These are phyloP conservation scores for Noccaea caerulescens DNA, from an alignment of 345 rosid species.

Conservation along the genomic window DNA sequence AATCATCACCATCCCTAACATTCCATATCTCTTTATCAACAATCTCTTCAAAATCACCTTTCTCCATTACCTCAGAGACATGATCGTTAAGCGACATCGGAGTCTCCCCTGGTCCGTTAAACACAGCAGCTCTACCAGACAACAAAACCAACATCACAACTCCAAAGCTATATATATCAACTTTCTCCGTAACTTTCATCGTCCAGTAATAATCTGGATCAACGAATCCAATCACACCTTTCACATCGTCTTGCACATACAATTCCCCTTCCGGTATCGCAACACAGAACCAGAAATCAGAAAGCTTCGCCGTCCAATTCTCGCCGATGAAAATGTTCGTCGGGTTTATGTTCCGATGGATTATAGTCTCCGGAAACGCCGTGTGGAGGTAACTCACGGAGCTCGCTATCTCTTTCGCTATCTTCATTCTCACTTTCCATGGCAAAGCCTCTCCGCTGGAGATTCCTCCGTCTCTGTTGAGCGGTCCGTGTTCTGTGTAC, in stretches of 20 bases:
- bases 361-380: conserved; percentile 33
- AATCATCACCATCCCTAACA: conserved; percentile 22
- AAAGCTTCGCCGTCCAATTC: conserved; percentile 38
- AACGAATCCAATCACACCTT: conserved; percentile 36
- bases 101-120: conserved; percentile 19
- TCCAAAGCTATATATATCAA: conserved; percentile 38
- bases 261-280: conserved; percentile 38
- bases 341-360: conserved; percentile 38
- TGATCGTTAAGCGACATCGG: conserved; percentile 34
- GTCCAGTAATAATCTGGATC: conserved; percentile 44
- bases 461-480: conserved; percentile 24
- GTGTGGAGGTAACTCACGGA: conserved; percentile 38
- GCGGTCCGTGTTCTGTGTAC: conserved; percentile 30
- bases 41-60: conserved; percentile 33
- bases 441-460: conserved; percentile 22
- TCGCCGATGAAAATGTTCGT: conserved; percentile 26
- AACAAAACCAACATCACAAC: conserved; percentile 41
- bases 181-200: conserved; percentile 37
- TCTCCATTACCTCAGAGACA: conserved; percentile 37
- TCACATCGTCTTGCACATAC: conserved; percentile 33
- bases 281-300: conserved; percentile 42
- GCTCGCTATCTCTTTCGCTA: conserved; percentile 27
- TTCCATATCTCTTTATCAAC: conserved; percentile 36
- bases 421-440: conserved; percentile 36
- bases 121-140: conserved; percentile 43